Percentiles rank a stretch among this genome's conserved stretches.
phyloP scores from a whole-genome alignment of 2,329 filamentous ascomycete species.

The Hymenoscyphus infarciens region DNA sequence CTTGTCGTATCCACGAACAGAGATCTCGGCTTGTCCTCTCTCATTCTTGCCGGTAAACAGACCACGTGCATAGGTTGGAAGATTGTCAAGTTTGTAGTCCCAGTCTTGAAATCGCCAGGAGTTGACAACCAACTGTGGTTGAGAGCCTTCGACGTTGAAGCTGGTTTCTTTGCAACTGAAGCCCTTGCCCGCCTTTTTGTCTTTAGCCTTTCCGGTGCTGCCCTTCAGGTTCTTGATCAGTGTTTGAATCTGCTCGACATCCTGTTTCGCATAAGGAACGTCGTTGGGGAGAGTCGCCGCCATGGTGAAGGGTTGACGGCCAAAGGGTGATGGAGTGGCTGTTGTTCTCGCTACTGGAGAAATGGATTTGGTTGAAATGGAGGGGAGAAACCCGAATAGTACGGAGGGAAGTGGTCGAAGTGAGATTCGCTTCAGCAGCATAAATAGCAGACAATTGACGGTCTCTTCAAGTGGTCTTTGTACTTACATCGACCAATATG shows the following conservation, averaged over 20 bases:
- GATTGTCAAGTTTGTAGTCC: slow-evolving; percentile 85
- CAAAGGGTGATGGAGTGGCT: not conserved
- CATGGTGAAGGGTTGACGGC: slow-evolving; percentile 41
- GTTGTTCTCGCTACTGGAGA: not conserved
- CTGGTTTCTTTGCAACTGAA: slow-evolving; percentile 79
- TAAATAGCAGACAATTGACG: not conserved
- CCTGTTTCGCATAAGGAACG: slow-evolving; percentile 65
- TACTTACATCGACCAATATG: not conserved
- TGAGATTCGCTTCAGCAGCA: not conserved
- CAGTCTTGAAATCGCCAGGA: slow-evolving; percentile 94
- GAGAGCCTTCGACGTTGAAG: slow-evolving; percentile 63
- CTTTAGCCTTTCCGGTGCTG: slow-evolving; percentile 60
- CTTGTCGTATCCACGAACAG: slow-evolving; percentile 91
- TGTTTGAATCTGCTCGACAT: slow-evolving; percentile 59
- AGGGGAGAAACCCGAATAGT: not conserved
- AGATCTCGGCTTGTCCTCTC: slow-evolving; percentile 70
- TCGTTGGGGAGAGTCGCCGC: slow-evolving; percentile 38
- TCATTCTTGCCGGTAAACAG: slow-evolving; percentile 79
- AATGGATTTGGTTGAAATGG: not conserved
- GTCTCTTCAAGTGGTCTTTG: not conserved
- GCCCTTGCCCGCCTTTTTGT: slow-evolving; percentile 49
- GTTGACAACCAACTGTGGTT: slow-evolving; percentile 65
- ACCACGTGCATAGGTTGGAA: slow-evolving; percentile 90
- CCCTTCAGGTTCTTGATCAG: slow-evolving; percentile 52
- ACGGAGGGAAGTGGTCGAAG: not conserved